These are phyloP conservation scores for Zizania latifolia DNA, from an alignment of 176 grass and related monocot species.

Conservation along the genomic window DNA sequence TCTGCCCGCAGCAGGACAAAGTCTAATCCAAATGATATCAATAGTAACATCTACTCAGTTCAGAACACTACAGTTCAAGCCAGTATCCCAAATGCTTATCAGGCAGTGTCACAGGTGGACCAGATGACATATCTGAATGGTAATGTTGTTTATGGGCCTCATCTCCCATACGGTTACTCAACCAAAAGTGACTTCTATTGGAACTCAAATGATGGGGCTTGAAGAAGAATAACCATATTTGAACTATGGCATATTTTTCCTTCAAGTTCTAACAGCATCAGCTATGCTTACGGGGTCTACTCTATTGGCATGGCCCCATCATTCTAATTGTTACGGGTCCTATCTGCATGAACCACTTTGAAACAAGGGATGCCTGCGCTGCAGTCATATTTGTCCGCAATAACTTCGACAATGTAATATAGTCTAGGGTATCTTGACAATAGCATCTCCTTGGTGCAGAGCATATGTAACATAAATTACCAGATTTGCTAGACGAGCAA, in stretches of 20 bases:
- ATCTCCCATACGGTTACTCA: slow-evolving; percentile 54
- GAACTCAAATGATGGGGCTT: slow-evolving; percentile 43
- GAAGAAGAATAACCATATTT: slow-evolving; percentile 4
- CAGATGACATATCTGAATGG: slow-evolving; percentile 62
- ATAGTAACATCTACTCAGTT: slow-evolving; percentile 35
- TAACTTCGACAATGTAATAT: slow-evolving; percentile 10
- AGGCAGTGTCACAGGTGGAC: slow-evolving; percentile 43
- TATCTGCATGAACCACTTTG: slow-evolving; percentile 3
- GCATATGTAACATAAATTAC: background rate
- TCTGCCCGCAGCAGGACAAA: slow-evolving; percentile 34
- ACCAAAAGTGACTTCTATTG: slow-evolving; percentile 49
- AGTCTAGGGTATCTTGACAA: slow-evolving; percentile 18
- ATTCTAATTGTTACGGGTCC: slow-evolving; percentile 29
- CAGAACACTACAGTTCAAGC: slow-evolving; percentile 42
- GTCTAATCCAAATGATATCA: slow-evolving; percentile 35
- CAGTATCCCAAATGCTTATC: slow-evolving; percentile 40
- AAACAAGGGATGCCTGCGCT: background rate
- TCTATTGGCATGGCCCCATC: slow-evolving; percentile 40
- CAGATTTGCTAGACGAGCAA: background rate
- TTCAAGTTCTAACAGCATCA: slow-evolving; percentile 35
- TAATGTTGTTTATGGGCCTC: slow-evolving; percentile 71
- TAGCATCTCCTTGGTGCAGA: slow-evolving; percentile 10
- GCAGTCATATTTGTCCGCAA: background rate
- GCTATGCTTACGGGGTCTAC: slow-evolving; percentile 35
- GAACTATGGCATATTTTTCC: slow-evolving; percentile 17